Evolutionary conservation across 108 stramenopile species (phyloP).

Genomic region (Mayamaea pseudoterrestris): DNA sequence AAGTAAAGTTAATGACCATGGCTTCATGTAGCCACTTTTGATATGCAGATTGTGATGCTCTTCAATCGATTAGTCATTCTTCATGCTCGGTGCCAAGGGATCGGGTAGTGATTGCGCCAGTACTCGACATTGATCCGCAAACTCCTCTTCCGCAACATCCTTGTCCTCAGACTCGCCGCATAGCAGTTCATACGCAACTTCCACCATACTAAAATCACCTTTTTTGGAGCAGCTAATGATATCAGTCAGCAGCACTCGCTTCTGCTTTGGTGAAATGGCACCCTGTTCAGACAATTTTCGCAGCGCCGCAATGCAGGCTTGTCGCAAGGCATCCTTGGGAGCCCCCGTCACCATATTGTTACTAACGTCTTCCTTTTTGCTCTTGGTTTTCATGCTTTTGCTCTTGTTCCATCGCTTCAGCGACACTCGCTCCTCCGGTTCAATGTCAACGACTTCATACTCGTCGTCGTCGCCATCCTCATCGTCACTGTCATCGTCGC

Average conservation of each 20-base stretch:
- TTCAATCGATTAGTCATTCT: no score
- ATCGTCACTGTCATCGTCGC: conserved; percentile 25
- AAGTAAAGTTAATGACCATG: no score
- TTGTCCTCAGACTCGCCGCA: conserved; percentile 19
- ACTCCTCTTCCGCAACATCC: conserved; percentile 67
- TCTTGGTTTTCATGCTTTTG: neutral
- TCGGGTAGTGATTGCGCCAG: conserved; percentile 32
- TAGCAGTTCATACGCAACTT: conserved; percentile 65
- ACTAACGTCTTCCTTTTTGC: neutral
- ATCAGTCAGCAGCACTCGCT: conserved; percentile 67
- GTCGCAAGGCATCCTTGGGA: conserved; percentile 16
- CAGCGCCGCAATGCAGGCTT: conserved; percentile 55
- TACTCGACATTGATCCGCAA: conserved; percentile 74
- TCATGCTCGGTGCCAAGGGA: neutral
- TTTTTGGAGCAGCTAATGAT: conserved; percentile 65
- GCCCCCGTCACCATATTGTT: neutral
- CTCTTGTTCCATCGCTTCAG: conserved; percentile 1
- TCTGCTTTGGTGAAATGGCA: conserved; percentile 59
- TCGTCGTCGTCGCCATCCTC: conserved; percentile 21
- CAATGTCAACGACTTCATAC: conserved; percentile 15
- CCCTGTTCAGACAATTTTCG: conserved; percentile 51
- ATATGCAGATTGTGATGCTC: no score
- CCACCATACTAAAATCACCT: conserved; percentile 64
- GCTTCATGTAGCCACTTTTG: no score
- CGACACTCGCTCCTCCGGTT: neutral